Percentiles rank a stretch among this genome's conserved stretches.
Conservation (phyloP, 129 eudicot species). For the Flaveria bidentis region DNA sequence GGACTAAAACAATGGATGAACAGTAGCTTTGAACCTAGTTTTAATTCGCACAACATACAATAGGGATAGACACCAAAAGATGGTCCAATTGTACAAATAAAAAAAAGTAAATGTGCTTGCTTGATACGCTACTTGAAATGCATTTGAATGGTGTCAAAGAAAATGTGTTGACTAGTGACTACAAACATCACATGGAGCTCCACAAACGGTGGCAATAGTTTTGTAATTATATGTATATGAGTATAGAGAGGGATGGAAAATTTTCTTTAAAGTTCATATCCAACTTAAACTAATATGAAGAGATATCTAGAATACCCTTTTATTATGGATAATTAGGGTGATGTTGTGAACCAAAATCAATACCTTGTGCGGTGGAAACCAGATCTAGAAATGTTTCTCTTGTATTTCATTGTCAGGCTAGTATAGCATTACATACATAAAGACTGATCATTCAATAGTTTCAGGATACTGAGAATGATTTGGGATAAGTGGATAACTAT, state of each 20-base stretch:
- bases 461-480: neutral
- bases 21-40: constrained; percentile 2
- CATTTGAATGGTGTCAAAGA: neutral
- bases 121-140: neutral
- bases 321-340: neutral
- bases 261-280: neutral
- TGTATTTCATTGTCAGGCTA: neutral
- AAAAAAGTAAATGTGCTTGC: neutral
- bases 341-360: constrained; percentile 3
- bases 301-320: constrained; percentile 4
- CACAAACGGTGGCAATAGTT: constrained; percentile 14
- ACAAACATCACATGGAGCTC: constrained; percentile 6
- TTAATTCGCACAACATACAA: constrained; percentile 10
- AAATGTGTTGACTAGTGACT: constrained; percentile 10
- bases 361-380: neutral
- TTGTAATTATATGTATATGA: neutral
- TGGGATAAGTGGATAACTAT: neutral
- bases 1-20: constrained; percentile 13
- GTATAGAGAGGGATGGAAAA: neutral
- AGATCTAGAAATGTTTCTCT: neutral
- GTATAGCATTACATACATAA: neutral
- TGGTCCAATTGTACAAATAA: neutral
- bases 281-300: neutral
- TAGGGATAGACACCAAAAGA: neutral
- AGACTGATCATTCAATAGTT: neutral